Conservation (phyloP, 257 asterid genomes). For the Sherardia arvensis region DNA sequence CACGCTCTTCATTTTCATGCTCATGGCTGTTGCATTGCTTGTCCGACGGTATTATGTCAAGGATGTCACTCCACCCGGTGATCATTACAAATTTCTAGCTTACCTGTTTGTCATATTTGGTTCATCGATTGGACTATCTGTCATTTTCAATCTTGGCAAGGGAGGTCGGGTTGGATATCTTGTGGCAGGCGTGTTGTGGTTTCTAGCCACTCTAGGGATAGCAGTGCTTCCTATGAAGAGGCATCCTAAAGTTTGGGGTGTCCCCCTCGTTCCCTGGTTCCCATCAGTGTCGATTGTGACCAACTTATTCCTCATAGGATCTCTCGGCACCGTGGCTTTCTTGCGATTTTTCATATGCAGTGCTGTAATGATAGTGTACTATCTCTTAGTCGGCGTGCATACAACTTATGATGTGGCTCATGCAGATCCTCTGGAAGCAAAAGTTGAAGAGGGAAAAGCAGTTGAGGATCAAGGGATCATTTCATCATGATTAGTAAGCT, state of each 20-base stretch:
- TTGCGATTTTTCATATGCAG: slow-evolving; percentile 76
- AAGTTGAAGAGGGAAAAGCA: slow-evolving; percentile 26
- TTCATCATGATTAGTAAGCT: not conserved
- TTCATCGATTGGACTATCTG: slow-evolving; percentile 48
- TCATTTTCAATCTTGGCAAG: slow-evolving; percentile 36
- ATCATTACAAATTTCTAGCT: slow-evolving; percentile 31
- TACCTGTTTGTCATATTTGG: slow-evolving; percentile 41
- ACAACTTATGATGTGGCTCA: slow-evolving; percentile 84
- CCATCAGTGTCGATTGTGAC: slow-evolving; percentile 68
- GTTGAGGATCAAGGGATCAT: slow-evolving; percentile 4
- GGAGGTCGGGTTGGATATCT: slow-evolving; percentile 46
- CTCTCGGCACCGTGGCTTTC: slow-evolving; percentile 61
- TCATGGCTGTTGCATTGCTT: slow-evolving; percentile 92
- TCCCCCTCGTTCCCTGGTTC: slow-evolving; percentile 89
- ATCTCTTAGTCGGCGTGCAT: slow-evolving; percentile 78
- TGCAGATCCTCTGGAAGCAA: slow-evolving; percentile 15
- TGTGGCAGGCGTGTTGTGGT: slow-evolving; percentile 46
- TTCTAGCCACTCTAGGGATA: slow-evolving; percentile 55
- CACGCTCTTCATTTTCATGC: slow-evolving; percentile 92
- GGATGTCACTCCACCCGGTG: slow-evolving; percentile 46
- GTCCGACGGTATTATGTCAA: slow-evolving; percentile 65
- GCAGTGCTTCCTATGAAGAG: slow-evolving; percentile 56
- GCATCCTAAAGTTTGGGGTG: slow-evolving; percentile 85
- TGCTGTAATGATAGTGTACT: slow-evolving; percentile 65
- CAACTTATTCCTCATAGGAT: slow-evolving; percentile 75